Conservation (phyloP, 2,329 filamentous ascomycete species). For the Phialemoniopsis sp. region DNA sequence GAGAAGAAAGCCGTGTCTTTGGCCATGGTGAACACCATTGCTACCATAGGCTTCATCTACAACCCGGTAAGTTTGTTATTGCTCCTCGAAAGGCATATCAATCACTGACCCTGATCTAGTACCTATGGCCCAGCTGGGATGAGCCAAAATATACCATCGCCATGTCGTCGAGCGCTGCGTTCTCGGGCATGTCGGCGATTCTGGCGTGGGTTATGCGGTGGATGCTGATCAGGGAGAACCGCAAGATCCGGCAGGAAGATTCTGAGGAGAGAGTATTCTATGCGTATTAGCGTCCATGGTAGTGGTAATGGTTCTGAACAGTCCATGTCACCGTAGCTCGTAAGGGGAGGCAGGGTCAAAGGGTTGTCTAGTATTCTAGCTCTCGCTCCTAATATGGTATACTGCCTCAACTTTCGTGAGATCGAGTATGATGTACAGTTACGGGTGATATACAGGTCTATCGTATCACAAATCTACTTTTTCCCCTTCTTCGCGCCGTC, state of each 20-base stretch:
- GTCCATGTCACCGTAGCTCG: too few relatives aligned
- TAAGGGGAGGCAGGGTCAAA: too few relatives aligned
- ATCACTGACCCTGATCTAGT: too few relatives aligned
- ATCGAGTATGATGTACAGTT: too few relatives aligned
- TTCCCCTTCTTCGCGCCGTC: conserved; percentile 12
- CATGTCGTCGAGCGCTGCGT: conserved; percentile 17
- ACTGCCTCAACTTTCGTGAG: too few relatives aligned
- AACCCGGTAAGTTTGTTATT: too few relatives aligned
- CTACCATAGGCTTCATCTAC: conserved; percentile 27
- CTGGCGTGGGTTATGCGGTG: conserved; percentile 11
- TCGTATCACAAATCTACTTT: conserved; percentile 6
- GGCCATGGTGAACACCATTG: conserved; percentile 1
- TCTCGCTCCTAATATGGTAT: too few relatives aligned
- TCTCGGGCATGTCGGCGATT: conserved; percentile 7
- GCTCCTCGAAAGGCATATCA: too few relatives aligned
- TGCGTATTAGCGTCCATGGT: conserved; percentile 15
- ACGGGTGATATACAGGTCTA: not conserved
- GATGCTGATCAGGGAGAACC: conserved; percentile 14
- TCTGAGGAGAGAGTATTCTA: conserved; percentile 13
- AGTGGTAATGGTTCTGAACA: too few relatives aligned
- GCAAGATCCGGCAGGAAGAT: conserved; percentile 13
- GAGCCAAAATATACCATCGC: conserved; percentile 33
- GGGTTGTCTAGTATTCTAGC: too few relatives aligned
- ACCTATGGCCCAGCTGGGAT: conserved; percentile 32
- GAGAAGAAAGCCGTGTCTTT: conserved; percentile 38